Evolutionary conservation across 305 asterid species (phyloP).

Genomic region (Ilex paraguariensis): DNA sequence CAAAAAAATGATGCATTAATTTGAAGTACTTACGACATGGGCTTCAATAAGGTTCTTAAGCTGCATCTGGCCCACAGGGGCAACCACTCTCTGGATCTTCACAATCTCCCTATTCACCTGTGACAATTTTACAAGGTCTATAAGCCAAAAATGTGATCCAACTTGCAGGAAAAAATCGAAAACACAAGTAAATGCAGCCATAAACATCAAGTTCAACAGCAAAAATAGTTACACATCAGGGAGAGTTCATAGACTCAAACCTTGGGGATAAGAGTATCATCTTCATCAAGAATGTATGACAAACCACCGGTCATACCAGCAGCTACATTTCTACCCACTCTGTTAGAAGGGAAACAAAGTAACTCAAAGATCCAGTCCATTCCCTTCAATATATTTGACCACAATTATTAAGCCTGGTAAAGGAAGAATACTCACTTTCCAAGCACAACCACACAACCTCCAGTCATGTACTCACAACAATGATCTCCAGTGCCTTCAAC

Average conservation of each 20-base stretch:
- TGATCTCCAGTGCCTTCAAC: conserved; percentile 99
- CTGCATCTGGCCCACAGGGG: conserved; percentile 95
- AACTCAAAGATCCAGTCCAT: conserved; percentile 3
- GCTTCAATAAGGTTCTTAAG: conserved; percentile 88
- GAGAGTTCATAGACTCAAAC: conserved; percentile 23
- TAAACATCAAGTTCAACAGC: too few relatives aligned
- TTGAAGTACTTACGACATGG: conserved; percentile 70
- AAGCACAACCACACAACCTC: conserved; percentile 90
- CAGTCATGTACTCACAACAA: conserved; percentile 99
- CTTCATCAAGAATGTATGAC: conserved; percentile 92
- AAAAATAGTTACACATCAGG: too few relatives aligned
- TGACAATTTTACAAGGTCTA: conserved; percentile 7
- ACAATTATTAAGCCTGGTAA: conserved; percentile 2
- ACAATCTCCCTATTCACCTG: conserved; percentile 97
- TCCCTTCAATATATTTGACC: background rate
- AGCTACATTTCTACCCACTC: conserved; percentile 97
- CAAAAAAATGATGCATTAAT: background rate
- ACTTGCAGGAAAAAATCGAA: too few relatives aligned
- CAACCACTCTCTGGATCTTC: conserved; percentile 93
- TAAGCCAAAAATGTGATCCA: too few relatives aligned
- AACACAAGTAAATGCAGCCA: background rate
- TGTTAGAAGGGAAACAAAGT: conserved; percentile 23
- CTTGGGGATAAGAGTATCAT: conserved; percentile 87
- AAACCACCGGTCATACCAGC: conserved; percentile 99
- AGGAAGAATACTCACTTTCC: conserved; percentile 70